phyloP scores from a whole-genome alignment of 2,329 filamentous ascomycete genomes.

The Trichophyton rubrum region DNA sequence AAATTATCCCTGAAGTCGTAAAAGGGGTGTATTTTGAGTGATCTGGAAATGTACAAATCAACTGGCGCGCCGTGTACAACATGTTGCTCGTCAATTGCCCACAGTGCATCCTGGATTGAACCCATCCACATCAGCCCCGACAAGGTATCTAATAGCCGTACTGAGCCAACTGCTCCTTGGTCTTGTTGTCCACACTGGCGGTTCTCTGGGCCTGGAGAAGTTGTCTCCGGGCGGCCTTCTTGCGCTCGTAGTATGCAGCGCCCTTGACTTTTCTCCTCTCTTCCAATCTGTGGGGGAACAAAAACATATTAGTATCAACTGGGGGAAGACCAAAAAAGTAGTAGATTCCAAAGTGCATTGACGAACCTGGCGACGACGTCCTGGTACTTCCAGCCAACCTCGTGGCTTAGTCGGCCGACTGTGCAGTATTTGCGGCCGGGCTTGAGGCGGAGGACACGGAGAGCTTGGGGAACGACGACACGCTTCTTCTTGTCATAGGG shows the following conservation, averaged over 20 bases:
- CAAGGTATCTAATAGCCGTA: constrained; percentile 67
- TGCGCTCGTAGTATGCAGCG: constrained; percentile 98
- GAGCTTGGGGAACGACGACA: constrained; percentile 96
- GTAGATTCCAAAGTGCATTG: too few species aligned
- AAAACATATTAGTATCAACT: constrained; percentile 4
- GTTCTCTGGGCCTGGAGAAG: constrained; percentile 86
- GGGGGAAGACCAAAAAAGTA: not conserved
- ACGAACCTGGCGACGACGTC: constrained; percentile 95
- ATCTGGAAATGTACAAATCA: constrained; percentile 21
- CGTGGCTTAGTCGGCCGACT: constrained; percentile 91
- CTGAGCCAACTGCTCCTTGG: constrained; percentile 72
- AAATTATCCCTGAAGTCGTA: constrained; percentile 13
- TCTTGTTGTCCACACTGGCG: constrained; percentile 75
- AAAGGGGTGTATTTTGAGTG: constrained; percentile 12
- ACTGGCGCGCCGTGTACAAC: constrained; percentile 29
- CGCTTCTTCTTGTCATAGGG: constrained; percentile 99
- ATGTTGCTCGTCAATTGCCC: constrained; percentile 28
- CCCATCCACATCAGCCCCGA: constrained; percentile 27
- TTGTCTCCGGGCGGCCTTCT: constrained; percentile 91
- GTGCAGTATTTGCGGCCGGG: constrained; percentile 99
- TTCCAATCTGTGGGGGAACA: constrained; percentile 60
- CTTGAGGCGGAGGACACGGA: constrained; percentile 92
- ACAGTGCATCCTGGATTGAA: constrained; percentile 25
- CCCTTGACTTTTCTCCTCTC: constrained; percentile 99
- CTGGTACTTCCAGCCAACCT: constrained; percentile 99